Percentiles rank a stretch among this genome's conserved stretches.
Conservation (phyloP, 768 basidiomycete genomes). For the Boletus subcaerulescens region DNA sequence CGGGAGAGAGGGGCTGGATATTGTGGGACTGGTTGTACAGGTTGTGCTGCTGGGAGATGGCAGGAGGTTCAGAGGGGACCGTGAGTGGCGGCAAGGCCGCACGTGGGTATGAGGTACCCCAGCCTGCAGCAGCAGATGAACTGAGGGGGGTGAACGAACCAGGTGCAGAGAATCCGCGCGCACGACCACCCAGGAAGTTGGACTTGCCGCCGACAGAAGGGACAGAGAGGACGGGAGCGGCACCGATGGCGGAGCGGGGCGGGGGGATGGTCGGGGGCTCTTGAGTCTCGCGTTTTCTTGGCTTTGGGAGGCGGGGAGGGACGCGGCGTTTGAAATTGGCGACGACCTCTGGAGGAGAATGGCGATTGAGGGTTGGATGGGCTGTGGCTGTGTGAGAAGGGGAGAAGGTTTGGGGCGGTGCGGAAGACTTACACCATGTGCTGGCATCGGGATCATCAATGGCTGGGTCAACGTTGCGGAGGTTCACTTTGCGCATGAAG, state of each 20-base stretch:
- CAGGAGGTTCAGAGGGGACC: slow-evolving; percentile 72
- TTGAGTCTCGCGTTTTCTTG: slow-evolving; percentile 72
- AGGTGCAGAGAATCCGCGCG: slow-evolving; percentile 81
- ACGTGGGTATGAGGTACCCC: slow-evolving; percentile 59
- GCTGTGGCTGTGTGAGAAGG: slow-evolving; percentile 47
- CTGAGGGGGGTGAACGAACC: slow-evolving; percentile 73
- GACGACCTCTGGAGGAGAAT: slow-evolving; percentile 86
- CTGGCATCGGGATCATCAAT: slow-evolving; percentile 96
- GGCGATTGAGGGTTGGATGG: slow-evolving; percentile 87
- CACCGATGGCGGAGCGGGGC: slow-evolving; percentile 71
- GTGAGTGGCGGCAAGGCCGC: slow-evolving; percentile 76
- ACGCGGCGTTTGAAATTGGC: slow-evolving; percentile 95
- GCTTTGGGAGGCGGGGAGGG: slow-evolving; percentile 87
- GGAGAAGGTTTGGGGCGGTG: slow-evolving; percentile 15
- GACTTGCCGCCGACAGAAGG: slow-evolving; percentile 40
- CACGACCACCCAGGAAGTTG: slow-evolving; percentile 50
- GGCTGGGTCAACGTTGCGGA: slow-evolving; percentile 91
- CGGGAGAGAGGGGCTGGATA: slow-evolving; percentile 65
- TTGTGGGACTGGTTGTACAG: slow-evolving; percentile 58
- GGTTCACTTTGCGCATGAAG: slow-evolving; percentile 97
- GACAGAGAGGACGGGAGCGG: slow-evolving; percentile 63
- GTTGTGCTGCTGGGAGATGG: slow-evolving; percentile 52
- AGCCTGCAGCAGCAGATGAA: slow-evolving; percentile 54
- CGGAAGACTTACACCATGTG: slow-evolving; percentile 81
- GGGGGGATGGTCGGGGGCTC: slow-evolving; percentile 70